These are phyloP conservation scores for Penicillium sp. DNA, from an alignment of 2,329 filamentous ascomycete genomes.

Conservation along the genomic window DNA sequence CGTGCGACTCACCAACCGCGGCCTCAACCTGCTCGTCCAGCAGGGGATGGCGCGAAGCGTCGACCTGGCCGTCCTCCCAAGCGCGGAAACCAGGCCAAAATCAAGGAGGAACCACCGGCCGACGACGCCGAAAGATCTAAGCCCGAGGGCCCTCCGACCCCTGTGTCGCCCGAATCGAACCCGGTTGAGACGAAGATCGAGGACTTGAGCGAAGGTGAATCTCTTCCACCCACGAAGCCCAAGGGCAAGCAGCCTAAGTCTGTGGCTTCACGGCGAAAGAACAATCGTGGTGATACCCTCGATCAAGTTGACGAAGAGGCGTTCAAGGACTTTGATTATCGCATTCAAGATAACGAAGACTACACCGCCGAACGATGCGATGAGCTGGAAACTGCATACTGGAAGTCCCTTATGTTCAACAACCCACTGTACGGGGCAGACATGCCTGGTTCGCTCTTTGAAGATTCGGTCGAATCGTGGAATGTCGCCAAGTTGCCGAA, in stretches of 20 bases:
- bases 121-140: constrained; percentile 39
- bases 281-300: constrained; percentile 70
- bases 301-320: constrained; percentile 82
- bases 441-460: constrained; percentile 90
- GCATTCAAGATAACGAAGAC: constrained; percentile 73
- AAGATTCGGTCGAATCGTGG: constrained; percentile 77
- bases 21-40: constrained; percentile 32
- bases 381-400: constrained; percentile 90
- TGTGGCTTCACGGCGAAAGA: constrained; percentile 79
- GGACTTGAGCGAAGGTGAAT: constrained; percentile 43
- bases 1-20: constrained; percentile 35
- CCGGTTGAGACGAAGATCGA: constrained; percentile 54
- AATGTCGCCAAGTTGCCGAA: constrained; percentile 95
- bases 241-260: constrained; percentile 61
- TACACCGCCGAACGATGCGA: constrained; percentile 89
- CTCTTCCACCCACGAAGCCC: constrained; percentile 39
- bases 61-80: constrained; percentile 40
- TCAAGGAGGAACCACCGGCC: constrained; percentile 36
- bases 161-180: constrained; percentile 52
- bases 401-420: constrained; percentile 95
- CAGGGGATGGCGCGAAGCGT: constrained; percentile 42
- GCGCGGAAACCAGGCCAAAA: constrained; percentile 34
- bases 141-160: constrained; percentile 49
- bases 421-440: constrained; percentile 93
- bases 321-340: constrained; percentile 88